Evolutionary conservation across 371 early-diverging fungal species (phyloP).

Genomic region (Parasitella parasitica): DNA sequence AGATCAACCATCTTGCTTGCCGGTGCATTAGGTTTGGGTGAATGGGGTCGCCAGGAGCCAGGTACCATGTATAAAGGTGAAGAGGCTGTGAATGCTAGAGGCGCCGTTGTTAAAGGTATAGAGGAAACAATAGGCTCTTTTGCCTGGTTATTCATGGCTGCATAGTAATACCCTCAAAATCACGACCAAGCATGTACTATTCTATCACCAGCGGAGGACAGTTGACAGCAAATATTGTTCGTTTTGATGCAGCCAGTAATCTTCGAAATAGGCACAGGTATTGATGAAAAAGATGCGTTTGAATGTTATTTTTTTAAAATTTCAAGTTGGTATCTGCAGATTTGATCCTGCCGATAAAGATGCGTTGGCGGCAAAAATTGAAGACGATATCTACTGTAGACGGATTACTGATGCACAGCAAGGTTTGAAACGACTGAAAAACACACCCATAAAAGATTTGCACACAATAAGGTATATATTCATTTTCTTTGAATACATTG

Average conservation of each 20-base stretch:
- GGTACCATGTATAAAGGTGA: conserved; percentile 30
- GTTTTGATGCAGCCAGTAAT: conserved; percentile 20
- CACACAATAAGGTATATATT: neutral
- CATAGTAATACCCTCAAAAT: conserved; percentile 26
- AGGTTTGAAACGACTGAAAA: conserved; percentile 20
- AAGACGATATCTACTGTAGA: conserved; percentile 31
- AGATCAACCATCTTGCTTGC: conserved; percentile 18
- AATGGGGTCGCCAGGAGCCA: conserved; percentile 31
- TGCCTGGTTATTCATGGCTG: neutral
- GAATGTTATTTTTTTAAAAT: too few relatives aligned
- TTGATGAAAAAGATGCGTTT: too few relatives aligned
- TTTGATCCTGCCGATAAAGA: conserved; percentile 18
- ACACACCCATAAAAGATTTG: neutral
- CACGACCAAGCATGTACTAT: conserved; percentile 27
- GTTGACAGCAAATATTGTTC: conserved; percentile 26
- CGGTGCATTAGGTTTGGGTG: conserved; percentile 32
- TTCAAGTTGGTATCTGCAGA: too few relatives aligned
- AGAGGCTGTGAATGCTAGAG: conserved; percentile 21
- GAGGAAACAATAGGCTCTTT: too few relatives aligned
- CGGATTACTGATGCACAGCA: conserved; percentile 19
- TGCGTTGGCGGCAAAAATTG: conserved; percentile 24
- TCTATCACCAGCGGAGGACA: conserved; percentile 34
- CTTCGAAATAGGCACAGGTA: conserved; percentile 19
- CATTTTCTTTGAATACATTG: neutral
- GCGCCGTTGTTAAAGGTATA: conserved; percentile 27